phyloP scores from a whole-genome alignment of 2,329 filamentous ascomycete genomes.

The Alternaria panax region DNA sequence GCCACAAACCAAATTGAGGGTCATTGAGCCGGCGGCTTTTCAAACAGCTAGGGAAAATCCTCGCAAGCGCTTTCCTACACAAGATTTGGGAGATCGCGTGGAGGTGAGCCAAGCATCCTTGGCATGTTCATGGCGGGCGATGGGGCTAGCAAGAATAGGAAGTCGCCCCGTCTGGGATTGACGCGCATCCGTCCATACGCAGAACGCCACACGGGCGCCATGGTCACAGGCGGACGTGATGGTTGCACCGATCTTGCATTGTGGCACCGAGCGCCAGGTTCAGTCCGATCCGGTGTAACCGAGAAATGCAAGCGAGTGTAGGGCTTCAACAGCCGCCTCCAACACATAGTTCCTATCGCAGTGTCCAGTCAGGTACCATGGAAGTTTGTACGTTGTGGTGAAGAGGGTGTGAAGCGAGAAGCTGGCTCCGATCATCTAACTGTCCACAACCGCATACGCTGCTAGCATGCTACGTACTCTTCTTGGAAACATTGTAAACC shows the following conservation, averaged over 20 bases:
- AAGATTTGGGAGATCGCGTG: conserved; percentile 38
- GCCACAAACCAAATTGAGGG: conserved; percentile 19
- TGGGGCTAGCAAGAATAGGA: conserved; percentile 29
- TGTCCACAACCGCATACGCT: neutral
- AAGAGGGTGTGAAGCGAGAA: neutral
- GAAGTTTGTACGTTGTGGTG: neutral
- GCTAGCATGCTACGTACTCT: neutral
- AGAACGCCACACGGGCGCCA: conserved; percentile 45
- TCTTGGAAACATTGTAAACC: neutral
- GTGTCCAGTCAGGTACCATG: neutral
- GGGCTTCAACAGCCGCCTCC: conserved; percentile 18
- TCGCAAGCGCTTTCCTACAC: conserved; percentile 11
- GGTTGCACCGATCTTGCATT: conserved; percentile 49
- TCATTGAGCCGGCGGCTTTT: conserved; percentile 11
- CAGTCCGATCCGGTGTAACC: conserved; percentile 45
- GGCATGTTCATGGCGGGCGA: conserved; percentile 24
- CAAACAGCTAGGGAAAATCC: conserved; percentile 24
- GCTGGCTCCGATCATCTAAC: neutral
- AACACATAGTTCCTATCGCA: conserved; percentile 14
- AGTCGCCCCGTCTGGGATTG: conserved; percentile 32
- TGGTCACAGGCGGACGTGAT: conserved; percentile 34
- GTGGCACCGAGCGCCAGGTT: conserved; percentile 48
- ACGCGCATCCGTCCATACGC: conserved; percentile 42
- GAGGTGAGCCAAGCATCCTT: conserved; percentile 36
- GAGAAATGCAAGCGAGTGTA: conserved; percentile 25